Evolutionary conservation across 225 moss, liverwort and hornwort species (phyloP).

Genomic region (Polytrichum formosum): DNA sequence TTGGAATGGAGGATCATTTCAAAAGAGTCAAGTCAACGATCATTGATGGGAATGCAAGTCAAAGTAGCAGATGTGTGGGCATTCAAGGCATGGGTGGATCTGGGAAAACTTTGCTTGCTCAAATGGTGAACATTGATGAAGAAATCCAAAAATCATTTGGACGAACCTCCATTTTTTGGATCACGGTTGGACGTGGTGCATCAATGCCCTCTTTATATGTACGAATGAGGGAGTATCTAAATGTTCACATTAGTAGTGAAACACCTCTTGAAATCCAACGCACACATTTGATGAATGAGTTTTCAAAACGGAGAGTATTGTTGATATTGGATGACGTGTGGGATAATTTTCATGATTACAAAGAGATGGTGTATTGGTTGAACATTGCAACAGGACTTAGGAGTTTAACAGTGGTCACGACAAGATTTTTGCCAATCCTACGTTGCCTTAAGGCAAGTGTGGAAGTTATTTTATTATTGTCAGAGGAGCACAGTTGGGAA

Average conservation of each 20-base stretch:
- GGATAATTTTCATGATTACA: neutral
- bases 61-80: neutral
- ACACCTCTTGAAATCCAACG: neutral
- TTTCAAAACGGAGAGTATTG: neutral
- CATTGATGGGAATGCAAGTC: too few relatives aligned
- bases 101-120: constrained; percentile 8
- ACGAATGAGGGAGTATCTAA: neutral
- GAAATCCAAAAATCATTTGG: neutral
- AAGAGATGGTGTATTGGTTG: constrained; percentile 3
- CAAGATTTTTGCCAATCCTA: neutral
- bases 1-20: too few relatives aligned
- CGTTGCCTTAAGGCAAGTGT: neutral
- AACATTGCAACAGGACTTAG: constrained; percentile 3
- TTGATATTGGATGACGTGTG: constrained; percentile 17
- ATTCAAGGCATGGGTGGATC: constrained; percentile 1
- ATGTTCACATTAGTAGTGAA: neutral
- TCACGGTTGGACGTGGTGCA: neutral
- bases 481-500: constrained; percentile 8
- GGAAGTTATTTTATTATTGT: neutral
- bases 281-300: neutral
- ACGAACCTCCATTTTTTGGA: neutral
- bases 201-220: neutral
- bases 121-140: constrained; percentile 10
- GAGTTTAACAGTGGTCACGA: neutral
- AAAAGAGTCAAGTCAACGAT: too few relatives aligned